Percentiles rank a stretch among this genome's conserved stretches.
phyloP scores from a whole-genome alignment of 1,139 yeast genomes.

The Kodamaea fungicola region DNA sequence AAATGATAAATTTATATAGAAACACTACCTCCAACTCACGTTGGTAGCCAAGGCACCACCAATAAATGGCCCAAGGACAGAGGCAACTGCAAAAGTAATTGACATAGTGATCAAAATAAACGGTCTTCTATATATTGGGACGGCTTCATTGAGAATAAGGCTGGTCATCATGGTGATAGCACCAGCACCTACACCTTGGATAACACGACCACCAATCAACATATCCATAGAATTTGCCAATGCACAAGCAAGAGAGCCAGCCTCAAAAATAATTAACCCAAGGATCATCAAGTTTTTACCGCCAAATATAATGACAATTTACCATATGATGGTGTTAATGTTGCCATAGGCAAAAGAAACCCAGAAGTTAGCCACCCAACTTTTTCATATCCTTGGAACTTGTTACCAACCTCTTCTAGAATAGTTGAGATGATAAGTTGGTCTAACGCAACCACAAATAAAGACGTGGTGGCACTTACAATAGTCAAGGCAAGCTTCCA shows the following conservation, averaged over 20 bases:
- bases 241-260: conserved; percentile 17
- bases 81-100: conserved; percentile 18
- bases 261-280: conserved; percentile 17
- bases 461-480: conserved; percentile 13
- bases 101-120: conserved; percentile 17
- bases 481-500: conserved; percentile 11
- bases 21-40: conserved; percentile 77
- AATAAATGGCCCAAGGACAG: conserved; percentile 21
- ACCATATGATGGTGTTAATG: conserved; percentile 19
- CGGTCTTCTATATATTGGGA: conserved; percentile 17
- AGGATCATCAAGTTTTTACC: conserved; percentile 14
- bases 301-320: conserved; percentile 20
- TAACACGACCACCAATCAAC: conserved; percentile 20
- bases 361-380: conserved; percentile 21
- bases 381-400: conserved; percentile 14
- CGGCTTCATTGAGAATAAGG: conserved; percentile 18
- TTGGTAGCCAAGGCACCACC: conserved; percentile 27
- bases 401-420: conserved; percentile 15
- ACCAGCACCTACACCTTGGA: conserved; percentile 22
- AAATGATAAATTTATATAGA: conserved; percentile 66
- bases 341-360: conserved; percentile 17
- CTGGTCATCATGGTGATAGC: conserved; percentile 16
- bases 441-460: conserved; percentile 19
- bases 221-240: conserved; percentile 16
- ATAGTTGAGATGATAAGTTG: conserved; percentile 21